Evolutionary conservation across 1,139 yeast genomes (phyloP), one percentile per base, ranked within the genome.

Genomic region (Hemisphaericaspora subhashii): DNA sequence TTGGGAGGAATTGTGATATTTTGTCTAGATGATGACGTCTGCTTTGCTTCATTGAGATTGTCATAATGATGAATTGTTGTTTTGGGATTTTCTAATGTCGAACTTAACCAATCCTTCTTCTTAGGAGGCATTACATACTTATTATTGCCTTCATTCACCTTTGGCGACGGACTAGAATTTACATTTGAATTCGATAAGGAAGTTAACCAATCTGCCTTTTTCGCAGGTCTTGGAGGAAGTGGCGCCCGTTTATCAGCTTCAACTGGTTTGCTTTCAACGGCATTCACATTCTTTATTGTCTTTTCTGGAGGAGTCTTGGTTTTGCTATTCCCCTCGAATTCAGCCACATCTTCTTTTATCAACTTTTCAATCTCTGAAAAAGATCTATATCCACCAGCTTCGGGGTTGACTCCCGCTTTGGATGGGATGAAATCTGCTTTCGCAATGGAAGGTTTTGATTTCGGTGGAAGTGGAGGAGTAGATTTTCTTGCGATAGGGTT

Each of bases 301-400:
- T 14, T 24, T 8, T 38, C 23, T 23, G 41, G 34, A 6, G 30
- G 16, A n/a, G 22, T 35, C 22, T 30, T 36, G n/a, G n/a, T n/a
- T 20, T 20, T 39, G 21, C 20, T 33, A 30, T 23, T 18, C 30
- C 28, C 2, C 47, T 48, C 27, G 15, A 24, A 24, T 5, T n/a
- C 12, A 14, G 26, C 28, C 5, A 21, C 20, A 24, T 31, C 35
- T 3, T 33, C 25, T 18, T 45, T 50, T 12, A 60, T 57, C 7
- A 46, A 38, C 1, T 35, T 34, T 35, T 60, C 64, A 39, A 59
- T 48, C n/a, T 56, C 53, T 3, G 52, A 37, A 40, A 60, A 60
- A 4, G 64, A 54, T 22, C 47, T 40, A 34, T 48, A 49, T 26
- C 44, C 40, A 7, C 40, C 35, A 9, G 21, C 33, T 3, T 26